Percentiles rank a stretch among this genome's conserved stretches.
These are phyloP conservation scores for Phylloporus sp. DNA, from an alignment of 768 basidiomycete species.

Conservation along the genomic window DNA sequence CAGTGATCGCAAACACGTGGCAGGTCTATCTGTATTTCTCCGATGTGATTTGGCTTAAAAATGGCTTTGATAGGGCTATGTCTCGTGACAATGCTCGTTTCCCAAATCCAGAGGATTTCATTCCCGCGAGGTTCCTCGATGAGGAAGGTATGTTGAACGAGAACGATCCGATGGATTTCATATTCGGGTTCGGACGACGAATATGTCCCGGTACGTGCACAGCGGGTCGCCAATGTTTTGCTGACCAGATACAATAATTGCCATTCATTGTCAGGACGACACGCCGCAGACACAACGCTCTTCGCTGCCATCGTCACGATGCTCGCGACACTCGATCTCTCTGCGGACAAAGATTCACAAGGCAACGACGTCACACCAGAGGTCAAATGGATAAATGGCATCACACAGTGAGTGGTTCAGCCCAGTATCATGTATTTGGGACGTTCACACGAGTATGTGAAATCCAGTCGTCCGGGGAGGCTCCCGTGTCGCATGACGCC, in stretches of 20 bases:
- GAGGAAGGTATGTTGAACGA: conserved; percentile 6
- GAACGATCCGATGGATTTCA: conserved; percentile 3
- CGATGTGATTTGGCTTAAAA: neutral
- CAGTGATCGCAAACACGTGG: conserved; percentile 12
- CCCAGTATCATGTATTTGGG: too few species aligned
- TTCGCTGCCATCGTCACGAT: conserved; percentile 10
- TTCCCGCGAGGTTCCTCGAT: conserved; percentile 11
- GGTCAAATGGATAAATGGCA: conserved; percentile 4
- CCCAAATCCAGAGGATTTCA: conserved; percentile 6
- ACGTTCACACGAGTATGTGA: neutral
- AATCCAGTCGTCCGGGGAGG: conserved; percentile 4
- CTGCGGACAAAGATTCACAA: neutral
- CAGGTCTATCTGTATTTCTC: neutral
- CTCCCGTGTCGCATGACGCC: conserved; percentile 11
- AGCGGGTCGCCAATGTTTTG: too few species aligned
- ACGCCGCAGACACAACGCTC: conserved; percentile 2
- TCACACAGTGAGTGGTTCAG: conserved; percentile 8
- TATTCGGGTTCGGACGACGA: conserved; percentile 14
- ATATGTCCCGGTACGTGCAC: conserved; percentile 1
- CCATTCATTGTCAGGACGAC: conserved; percentile 2
- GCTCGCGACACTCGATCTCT: conserved; percentile 12
- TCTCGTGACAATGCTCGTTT: conserved; percentile 7
- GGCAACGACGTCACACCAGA: neutral
- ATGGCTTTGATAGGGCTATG: conserved; percentile 4
- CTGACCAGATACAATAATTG: too few species aligned